These are phyloP conservation scores for Talaromyces atroroseus DNA, from an alignment of 2,329 filamentous ascomycete species.

Conservation along the genomic window DNA sequence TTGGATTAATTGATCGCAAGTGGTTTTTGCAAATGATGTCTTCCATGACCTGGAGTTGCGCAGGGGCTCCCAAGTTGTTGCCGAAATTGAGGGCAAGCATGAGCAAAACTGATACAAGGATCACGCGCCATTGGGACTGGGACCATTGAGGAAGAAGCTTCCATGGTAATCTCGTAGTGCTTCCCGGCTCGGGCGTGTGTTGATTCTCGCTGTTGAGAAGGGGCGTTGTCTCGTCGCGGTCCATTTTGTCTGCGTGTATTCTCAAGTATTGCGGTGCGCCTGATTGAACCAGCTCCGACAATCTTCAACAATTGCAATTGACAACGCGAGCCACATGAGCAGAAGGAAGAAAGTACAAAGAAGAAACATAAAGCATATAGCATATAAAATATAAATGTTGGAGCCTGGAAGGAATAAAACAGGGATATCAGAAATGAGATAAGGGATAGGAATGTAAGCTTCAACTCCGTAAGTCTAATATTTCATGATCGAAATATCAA, in stretches of 20 bases:
- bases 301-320: neutral
- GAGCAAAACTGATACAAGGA: constrained; percentile 6
- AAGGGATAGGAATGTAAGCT: neutral
- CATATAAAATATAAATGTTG: neutral
- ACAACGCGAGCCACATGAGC: neutral
- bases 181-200: neutral
- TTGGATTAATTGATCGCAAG: neutral
- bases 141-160: constrained; percentile 8
- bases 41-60: constrained; percentile 25
- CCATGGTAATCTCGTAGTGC: neutral
- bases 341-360: neutral
- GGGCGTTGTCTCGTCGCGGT: constrained; percentile 7
- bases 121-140: constrained; percentile 5
- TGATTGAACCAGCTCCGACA: neutral
- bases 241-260: neutral
- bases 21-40: constrained; percentile 21
- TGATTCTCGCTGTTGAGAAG: neutral
- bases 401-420: neutral
- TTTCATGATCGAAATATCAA: neutral
- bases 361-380: neutral
- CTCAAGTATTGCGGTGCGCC: neutral
- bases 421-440: neutral
- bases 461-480: neutral
- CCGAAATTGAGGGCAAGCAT: constrained; percentile 21
- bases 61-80: constrained; percentile 17